Evolutionary conservation across 2,329 filamentous ascomycete species (phyloP), one percentile per base, ranked within the genome.

Genomic region (Magnaporthiopsis rhizophila): DNA sequence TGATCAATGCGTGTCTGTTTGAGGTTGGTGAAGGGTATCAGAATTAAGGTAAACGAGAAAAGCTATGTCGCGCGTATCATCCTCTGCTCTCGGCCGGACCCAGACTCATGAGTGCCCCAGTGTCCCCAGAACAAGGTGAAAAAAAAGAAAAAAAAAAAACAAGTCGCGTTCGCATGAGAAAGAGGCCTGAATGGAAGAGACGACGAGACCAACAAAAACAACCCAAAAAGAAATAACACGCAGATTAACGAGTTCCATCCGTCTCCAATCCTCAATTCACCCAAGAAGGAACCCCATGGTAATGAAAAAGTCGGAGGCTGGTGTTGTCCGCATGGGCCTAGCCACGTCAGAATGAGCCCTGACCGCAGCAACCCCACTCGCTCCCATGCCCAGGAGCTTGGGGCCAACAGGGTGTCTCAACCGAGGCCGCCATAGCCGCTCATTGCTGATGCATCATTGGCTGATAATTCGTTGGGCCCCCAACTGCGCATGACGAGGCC

Each of bases 21-120:
- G 58, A 34, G 58, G 58, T 36, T 60, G 58, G 50, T 30, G 26
- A 63, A 58, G 62, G 62, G 62, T 63, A 63, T 63, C 61, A 56
- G 62, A 63, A 58, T 63, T 63, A 58, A 57, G 45, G 28, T 36
- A 26, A 32, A 58, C 34, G 59, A 38, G 34, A 61, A 61, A 38
- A 58, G 61, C 53, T 57, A 58, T 53, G 34, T 34, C 26, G 26
- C 50, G 34, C 61, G 18, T 13, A 53, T 21, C n/a, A 26, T 36
- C 62, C 21, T 36, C 24, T 11, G 50, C 50, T 63, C 9, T 36
- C 56, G 53, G 34, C 62, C 62, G 18, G 53, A 58, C 28, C 50
- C 18, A 24, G n/a, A 53, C 9, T 24, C n/a, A n/a, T 53, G 45
- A 63, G 24, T 62, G n/a, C 61, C 61, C 61, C 28, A 12, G 28